phyloP scores from a whole-genome alignment of 2,329 filamentous ascomycete species.

The Neofusicoccum umdonicola region DNA sequence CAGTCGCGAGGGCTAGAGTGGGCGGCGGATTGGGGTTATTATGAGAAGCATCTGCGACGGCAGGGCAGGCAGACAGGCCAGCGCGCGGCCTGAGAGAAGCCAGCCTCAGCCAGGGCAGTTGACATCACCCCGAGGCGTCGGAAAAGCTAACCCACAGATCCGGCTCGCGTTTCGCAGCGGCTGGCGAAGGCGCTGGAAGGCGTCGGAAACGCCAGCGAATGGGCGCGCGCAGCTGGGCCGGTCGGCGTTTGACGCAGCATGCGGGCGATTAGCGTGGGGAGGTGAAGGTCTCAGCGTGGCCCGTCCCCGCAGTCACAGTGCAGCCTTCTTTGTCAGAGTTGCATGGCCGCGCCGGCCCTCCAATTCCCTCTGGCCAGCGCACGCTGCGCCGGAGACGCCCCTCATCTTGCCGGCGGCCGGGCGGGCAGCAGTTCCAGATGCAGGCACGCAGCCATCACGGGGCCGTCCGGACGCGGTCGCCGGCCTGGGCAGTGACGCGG shows the following conservation, averaged over 20 bases:
- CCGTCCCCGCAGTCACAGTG: conserved; percentile 6
- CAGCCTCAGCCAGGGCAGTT: conserved; percentile 17
- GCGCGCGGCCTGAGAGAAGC: conserved; percentile 3
- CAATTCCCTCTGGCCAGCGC: neutral
- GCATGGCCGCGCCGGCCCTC: neutral
- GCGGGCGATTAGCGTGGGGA: conserved; percentile 26
- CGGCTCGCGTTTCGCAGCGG: conserved; percentile 1
- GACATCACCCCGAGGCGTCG: conserved; percentile 16
- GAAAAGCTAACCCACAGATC: conserved; percentile 13
- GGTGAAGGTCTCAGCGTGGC: conserved; percentile 23
- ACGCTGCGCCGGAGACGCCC: conserved; percentile 9
- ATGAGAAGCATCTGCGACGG: conserved; percentile 8
- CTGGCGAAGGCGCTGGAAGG: conserved; percentile 7
- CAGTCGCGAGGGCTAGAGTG: conserved; percentile 1
- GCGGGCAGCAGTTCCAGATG: conserved; percentile 6
- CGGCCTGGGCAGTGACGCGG: neutral
- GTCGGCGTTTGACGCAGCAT: conserved; percentile 20
- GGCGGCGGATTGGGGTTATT: conserved; percentile 8
- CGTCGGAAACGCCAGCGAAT: conserved; percentile 11
- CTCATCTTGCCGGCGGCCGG: neutral
- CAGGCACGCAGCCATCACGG: neutral
- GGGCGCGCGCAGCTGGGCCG: conserved; percentile 10
- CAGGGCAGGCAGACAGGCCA: conserved; percentile 12
- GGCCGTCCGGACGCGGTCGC: neutral
- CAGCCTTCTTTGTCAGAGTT: conserved; percentile 3